phyloP scores from a whole-genome alignment of 179 eudicot species.

The Pouteria campechiana region DNA sequence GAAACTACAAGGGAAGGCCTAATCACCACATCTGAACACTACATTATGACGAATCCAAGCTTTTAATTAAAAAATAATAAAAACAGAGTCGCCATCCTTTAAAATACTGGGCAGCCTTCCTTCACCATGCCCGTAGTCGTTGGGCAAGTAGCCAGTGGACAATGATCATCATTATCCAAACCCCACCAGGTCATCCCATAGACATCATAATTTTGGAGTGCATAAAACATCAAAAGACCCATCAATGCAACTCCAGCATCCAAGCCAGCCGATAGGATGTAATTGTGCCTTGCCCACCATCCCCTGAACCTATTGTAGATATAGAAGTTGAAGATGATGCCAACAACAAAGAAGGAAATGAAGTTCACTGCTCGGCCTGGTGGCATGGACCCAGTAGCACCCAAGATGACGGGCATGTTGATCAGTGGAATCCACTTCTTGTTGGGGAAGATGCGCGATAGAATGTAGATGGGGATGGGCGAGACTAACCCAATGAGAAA shows the following conservation, averaged over 20 bases:
- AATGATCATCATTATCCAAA: conserved; percentile 12
- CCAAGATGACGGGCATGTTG: conserved; percentile 23
- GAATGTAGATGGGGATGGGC: conserved; percentile 23
- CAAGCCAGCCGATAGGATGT: conserved; percentile 23
- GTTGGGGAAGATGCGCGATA: conserved; percentile 14
- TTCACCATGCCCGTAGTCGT: conserved; percentile 23
- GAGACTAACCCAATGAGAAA: conserved; percentile 24
- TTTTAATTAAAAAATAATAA: too few species aligned
- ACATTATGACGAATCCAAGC: too few species aligned
- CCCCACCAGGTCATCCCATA: conserved; percentile 51
- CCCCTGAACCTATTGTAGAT: conserved; percentile 10
- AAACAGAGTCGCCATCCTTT: too few species aligned
- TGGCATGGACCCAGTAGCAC: conserved; percentile 27
- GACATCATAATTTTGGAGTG: conserved; percentile 5
- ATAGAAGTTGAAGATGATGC: conserved; percentile 16
- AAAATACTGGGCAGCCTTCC: conserved; percentile 19
- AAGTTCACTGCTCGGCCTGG: conserved; percentile 33
- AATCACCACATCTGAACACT: too few species aligned
- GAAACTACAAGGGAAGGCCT: too few species aligned
- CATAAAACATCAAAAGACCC: conserved; percentile 18
- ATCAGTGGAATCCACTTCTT: conserved; percentile 25
- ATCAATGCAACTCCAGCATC: conserved; percentile 39
- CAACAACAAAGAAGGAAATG: conserved; percentile 24
- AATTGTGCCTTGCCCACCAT: conserved; percentile 25
- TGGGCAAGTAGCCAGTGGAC: conserved; percentile 34